Evolutionary conservation across 306 rosid genomes (phyloP), one percentile per base, ranked within the genome.

Genomic region (Fragaria iinumae): DNA sequence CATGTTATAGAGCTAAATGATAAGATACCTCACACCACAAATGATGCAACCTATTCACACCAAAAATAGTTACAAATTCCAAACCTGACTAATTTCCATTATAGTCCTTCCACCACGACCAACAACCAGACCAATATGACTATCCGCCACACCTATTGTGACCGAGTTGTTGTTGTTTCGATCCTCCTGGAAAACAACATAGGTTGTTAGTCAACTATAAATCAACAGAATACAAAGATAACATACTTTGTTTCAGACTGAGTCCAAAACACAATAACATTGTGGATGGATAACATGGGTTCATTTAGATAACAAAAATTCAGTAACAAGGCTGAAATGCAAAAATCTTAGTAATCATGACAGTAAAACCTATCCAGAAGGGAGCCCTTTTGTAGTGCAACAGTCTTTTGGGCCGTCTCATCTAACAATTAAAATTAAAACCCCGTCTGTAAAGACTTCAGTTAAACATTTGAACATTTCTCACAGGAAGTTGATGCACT

Each of bases 71-170:
- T 76, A 50, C 73, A 41, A 80, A 56, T 43, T 76, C 67, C 67
- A 72, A 84, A 96, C 99, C 99, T 96, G 99, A 80, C 97, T 93
- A 52, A 96, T 96, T 77, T 93, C 99, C 78, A 80, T 81, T 82
- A 96, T 87, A 81, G 87, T 96, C 87, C 98, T 92, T 85, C 99
- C 99, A 67, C 96, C 97, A 66, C 99, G 99, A 57, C 99, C 99
- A 76, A 96, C 97, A 87, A 96, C 99, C 86, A 96, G 82, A 21
- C 99, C 99, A 10, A 96, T 89, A 81, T 92, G 98, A 34, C 56
- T 91, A 80, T 96, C 99, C 18, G 96, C 90, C 67, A 96, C 86
- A 2, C 98, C 99, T 75, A 96, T 96, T 62, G 93, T 96, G 86
- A 92, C 23, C 0, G 98, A 92, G 88, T 89, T 92, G 67, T 89